Evolutionary conservation across 2,329 filamentous ascomycete genomes (phyloP).

Genomic region (Stromatinia cepivora): DNA sequence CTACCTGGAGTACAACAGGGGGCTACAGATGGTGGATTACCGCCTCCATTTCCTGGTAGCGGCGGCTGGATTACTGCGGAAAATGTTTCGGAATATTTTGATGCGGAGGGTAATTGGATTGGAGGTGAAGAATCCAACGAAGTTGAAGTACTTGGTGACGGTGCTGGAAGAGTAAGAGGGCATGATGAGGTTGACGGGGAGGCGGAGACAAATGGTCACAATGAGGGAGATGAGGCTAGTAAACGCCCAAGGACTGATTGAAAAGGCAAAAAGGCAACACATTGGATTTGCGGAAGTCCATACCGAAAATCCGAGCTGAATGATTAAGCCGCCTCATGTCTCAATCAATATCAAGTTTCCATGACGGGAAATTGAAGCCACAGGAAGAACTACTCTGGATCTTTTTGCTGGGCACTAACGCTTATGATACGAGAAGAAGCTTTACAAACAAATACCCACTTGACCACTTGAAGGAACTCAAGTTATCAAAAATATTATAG

Average conservation of each 20-base stretch:
- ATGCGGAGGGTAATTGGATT: conserved; percentile 78
- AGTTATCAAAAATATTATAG: neutral
- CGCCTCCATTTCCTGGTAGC: conserved; percentile 70
- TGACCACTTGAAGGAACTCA: neutral
- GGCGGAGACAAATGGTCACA: conserved; percentile 42
- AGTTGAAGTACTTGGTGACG: conserved; percentile 57
- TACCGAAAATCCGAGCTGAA: neutral
- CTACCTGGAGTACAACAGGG: conserved; percentile 56
- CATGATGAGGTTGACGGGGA: conserved; percentile 54
- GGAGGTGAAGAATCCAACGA: conserved; percentile 41
- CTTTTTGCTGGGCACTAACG: neutral
- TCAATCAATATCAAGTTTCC: neutral
- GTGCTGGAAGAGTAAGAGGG: conserved; percentile 58
- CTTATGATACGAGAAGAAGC: neutral
- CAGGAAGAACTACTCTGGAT: neutral
- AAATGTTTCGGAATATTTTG: conserved; percentile 82
- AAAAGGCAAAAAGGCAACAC: neutral
- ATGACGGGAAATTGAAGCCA: neutral
- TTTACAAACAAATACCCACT: neutral
- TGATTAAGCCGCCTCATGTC: neutral
- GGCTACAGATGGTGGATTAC: conserved; percentile 52
- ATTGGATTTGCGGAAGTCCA: neutral
- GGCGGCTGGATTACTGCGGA: conserved; percentile 88
- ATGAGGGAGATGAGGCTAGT: conserved; percentile 43
- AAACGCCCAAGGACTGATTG: conserved; percentile 16